These are phyloP conservation scores for Solanum chiquidenum DNA, from an alignment of 257 asterid species.

Conservation along the genomic window DNA sequence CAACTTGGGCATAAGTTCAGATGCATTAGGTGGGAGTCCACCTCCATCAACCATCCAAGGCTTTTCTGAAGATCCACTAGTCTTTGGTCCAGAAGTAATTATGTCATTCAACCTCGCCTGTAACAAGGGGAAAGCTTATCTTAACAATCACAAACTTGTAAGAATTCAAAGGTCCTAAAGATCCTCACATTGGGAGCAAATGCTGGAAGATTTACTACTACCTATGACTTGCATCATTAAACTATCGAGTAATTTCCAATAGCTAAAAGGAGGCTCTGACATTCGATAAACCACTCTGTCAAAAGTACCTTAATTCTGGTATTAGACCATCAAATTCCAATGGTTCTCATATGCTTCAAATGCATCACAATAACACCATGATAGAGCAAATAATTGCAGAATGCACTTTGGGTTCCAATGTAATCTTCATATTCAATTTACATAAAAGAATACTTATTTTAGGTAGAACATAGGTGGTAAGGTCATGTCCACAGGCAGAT, in stretches of 20 bases:
- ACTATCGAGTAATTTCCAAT: not conserved
- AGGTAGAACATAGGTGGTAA: not conserved
- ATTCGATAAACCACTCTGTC: not conserved
- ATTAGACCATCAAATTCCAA: not conserved
- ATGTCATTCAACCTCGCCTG: conserved; percentile 19
- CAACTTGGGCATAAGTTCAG: conserved; percentile 19
- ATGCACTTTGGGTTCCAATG: not conserved
- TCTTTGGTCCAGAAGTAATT: conserved; percentile 11
- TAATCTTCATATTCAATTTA: not conserved
- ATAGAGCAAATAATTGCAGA: not conserved
- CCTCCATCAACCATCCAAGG: conserved; percentile 35
- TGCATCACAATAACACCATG: not conserved
- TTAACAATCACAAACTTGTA: not conserved
- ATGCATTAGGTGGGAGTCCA: conserved; percentile 26
- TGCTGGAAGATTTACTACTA: not conserved
- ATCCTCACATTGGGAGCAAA: not conserved
- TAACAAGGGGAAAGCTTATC: not conserved
- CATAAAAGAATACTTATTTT: not conserved
- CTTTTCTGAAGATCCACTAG: conserved; percentile 9
- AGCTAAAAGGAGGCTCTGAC: not conserved
- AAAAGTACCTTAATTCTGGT: not conserved
- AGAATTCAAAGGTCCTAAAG: not conserved
- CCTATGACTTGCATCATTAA: not conserved
- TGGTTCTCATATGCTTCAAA: not conserved
- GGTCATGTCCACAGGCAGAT: not conserved